These are phyloP conservation scores for Kluyveromyces sp. DNA, from an alignment of 1,139 yeast genomes.

Conservation along the genomic window DNA sequence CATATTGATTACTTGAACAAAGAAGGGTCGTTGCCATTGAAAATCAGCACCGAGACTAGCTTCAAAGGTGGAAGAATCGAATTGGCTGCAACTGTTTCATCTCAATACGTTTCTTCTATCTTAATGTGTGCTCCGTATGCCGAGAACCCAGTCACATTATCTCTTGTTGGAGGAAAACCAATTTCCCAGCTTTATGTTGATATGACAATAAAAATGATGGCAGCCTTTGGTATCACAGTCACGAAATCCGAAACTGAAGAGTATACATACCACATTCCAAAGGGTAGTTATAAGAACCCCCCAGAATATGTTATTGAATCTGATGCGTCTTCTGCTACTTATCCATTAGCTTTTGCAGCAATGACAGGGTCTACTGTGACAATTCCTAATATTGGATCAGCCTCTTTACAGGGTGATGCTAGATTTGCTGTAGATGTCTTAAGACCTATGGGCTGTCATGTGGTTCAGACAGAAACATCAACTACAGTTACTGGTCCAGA, in stretches of 20 bases:
- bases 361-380: conserved; percentile 89
- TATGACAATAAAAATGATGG: conserved; percentile 97
- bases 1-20: conserved; percentile 60
- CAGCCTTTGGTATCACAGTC: conserved; percentile 78
- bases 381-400: conserved; percentile 86
- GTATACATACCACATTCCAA: conserved; percentile 85
- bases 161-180: conserved; percentile 93
- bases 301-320: conserved; percentile 82
- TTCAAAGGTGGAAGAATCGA: conserved; percentile 88
- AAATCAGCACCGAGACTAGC: conserved; percentile 60
- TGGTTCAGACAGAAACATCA: conserved; percentile 69
- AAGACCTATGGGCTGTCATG: conserved; percentile 91
- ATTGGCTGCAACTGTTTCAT: conserved; percentile 90
- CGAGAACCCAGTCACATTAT: conserved; percentile 71
- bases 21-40: conserved; percentile 81
- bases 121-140: conserved; percentile 99
- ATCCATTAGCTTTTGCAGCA: conserved; percentile 98
- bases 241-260: conserved; percentile 60
- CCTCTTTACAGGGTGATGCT: conserved; percentile 95
- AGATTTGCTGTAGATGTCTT: conserved; percentile 90
- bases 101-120: conserved; percentile 94
- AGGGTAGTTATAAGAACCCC: conserved; percentile 75
- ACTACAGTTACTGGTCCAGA: conserved; percentile 92
- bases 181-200: conserved; percentile 92
- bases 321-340: conserved; percentile 98